A percentile compares a stretch with the other conserved stretches of the same genome.
Evolutionary conservation across 169 alveolate species (phyloP).

Genomic region (Plasmodium knowlesi): DNA sequence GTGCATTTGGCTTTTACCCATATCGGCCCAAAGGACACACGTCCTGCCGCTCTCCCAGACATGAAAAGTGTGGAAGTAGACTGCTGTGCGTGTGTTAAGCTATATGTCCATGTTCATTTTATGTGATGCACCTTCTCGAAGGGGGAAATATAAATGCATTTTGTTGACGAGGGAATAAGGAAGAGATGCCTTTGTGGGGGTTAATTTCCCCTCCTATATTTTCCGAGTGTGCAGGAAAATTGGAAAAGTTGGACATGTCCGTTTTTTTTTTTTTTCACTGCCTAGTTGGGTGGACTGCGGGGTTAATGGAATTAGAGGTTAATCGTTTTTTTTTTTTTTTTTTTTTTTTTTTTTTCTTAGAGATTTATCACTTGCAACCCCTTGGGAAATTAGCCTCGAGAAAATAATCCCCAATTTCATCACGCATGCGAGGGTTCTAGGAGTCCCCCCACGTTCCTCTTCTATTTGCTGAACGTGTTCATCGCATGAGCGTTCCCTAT

Average conservation of each 20-base stretch:
- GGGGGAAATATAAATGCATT: not conserved
- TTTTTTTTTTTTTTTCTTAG: too few species aligned
- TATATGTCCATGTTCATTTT: not conserved
- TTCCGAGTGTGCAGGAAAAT: not conserved
- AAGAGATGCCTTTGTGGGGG: not conserved
- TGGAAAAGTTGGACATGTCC: not conserved
- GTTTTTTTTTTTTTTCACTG: not conserved
- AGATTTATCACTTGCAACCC: not conserved
- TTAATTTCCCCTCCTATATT: not conserved
- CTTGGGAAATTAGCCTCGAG: not conserved
- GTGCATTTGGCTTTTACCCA: not conserved
- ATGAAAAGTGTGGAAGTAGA: not conserved
- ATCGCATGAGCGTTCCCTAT: not conserved
- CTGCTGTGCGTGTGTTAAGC: not conserved
- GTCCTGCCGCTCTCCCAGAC: not conserved
- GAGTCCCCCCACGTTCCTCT: not conserved
- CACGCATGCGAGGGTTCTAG: not conserved
- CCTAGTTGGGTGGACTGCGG: not conserved
- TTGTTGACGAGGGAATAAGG: not conserved
- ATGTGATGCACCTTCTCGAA: not conserved
- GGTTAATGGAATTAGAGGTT: not conserved
- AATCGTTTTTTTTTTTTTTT: too few species aligned
- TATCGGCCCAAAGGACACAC: not conserved
- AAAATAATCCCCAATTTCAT: not conserved
- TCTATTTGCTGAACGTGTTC: not conserved